A percentile compares a stretch with the other conserved stretches of the same genome.
Evolutionary conservation across 306 rosid species (phyloP).

Genomic region (Chamaecrista fasciculata): DNA sequence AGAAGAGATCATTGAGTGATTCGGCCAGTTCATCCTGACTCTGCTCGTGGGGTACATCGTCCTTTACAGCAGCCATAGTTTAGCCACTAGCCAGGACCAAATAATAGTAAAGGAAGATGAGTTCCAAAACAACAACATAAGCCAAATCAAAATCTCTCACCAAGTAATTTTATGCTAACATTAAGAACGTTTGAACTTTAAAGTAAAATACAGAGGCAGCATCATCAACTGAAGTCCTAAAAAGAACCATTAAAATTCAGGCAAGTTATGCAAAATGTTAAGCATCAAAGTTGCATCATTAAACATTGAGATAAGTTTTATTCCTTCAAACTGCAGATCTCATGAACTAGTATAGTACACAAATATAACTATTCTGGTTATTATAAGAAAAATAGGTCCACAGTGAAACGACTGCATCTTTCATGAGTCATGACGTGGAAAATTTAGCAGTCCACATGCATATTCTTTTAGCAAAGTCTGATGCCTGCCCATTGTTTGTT

Average conservation of each 20-base stretch:
- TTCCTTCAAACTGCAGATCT: background rate
- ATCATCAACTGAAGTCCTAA: background rate
- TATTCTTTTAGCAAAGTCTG: background rate
- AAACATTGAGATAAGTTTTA: background rate
- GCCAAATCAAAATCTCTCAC: background rate
- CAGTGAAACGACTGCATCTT: background rate
- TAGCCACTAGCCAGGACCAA: background rate
- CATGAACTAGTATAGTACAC: background rate
- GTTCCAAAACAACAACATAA: background rate
- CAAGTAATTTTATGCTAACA: background rate
- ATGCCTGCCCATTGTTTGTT: background rate
- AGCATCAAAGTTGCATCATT: background rate
- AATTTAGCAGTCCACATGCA: background rate
- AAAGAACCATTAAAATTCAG: background rate
- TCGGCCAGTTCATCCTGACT: constrained; percentile 57
- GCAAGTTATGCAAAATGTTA: background rate
- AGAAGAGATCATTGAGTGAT: constrained; percentile 62
- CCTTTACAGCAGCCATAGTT: constrained; percentile 37
- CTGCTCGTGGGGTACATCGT: constrained; percentile 30
- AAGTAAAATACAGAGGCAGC: background rate
- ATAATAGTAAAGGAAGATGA: background rate
- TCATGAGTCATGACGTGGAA: background rate
- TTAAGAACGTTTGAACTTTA: background rate
- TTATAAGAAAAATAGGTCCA: background rate
- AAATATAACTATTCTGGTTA: background rate